phyloP scores from a whole-genome alignment of 2,329 filamentous ascomycete genomes.

The Calonectria naviculata region DNA sequence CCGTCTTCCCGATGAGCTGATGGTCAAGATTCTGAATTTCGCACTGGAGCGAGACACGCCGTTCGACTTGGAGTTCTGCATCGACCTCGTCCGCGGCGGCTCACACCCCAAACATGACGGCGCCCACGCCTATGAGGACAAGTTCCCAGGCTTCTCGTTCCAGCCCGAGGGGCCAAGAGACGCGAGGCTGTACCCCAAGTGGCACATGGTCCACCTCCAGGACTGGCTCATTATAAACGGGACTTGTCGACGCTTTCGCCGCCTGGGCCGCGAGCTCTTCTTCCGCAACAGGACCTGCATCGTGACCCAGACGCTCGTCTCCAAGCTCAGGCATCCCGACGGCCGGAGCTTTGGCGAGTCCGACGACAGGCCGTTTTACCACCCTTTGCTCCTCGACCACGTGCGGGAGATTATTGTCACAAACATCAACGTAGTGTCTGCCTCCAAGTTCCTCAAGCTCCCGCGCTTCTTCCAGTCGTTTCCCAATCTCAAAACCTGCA shows the following conservation, averaged over 20 bases:
- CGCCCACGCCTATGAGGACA: neutral
- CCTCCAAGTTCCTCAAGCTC: slow-evolving; percentile 6
- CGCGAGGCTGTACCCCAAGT: neutral
- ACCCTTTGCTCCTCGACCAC: slow-evolving; percentile 1
- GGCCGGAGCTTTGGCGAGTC: neutral
- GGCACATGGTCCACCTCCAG: neutral
- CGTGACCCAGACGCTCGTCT: neutral
- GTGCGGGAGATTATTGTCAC: neutral
- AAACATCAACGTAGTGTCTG: neutral
- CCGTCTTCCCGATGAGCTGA: slow-evolving; percentile 13
- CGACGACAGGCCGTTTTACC: neutral
- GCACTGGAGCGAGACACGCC: slow-evolving; percentile 2
- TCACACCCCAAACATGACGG: neutral
- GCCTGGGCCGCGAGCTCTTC: slow-evolving; percentile 1
- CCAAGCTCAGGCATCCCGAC: neutral
- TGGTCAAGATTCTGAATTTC: slow-evolving; percentile 13
- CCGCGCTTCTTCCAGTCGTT: neutral
- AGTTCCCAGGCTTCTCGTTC: neutral
- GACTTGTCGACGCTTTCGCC: slow-evolving; percentile 5
- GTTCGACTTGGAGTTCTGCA: slow-evolving; percentile 5
- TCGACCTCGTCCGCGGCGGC: neutral
- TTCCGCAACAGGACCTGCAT: slow-evolving; percentile 1
- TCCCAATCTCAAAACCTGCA: slow-evolving; percentile 2
- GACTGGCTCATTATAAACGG: slow-evolving; percentile 16
- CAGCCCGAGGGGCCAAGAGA: neutral